phyloP scores from a whole-genome alignment of 176 grass and related monocot species.

The Oryza longistaminata region DNA sequence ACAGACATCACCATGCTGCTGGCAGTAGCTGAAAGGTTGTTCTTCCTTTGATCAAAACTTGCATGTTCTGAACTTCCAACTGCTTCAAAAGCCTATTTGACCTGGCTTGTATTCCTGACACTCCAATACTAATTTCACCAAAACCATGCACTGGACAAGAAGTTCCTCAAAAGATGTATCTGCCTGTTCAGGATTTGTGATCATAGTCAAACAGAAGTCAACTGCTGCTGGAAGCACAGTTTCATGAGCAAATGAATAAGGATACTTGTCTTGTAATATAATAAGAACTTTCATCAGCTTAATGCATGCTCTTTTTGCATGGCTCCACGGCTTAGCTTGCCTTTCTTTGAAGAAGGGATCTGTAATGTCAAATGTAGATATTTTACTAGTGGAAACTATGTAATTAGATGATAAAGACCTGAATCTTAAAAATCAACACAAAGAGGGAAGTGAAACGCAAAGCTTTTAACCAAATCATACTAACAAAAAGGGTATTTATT shows the following conservation, averaged over 20 bases:
- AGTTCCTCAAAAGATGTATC: conserved; percentile 75
- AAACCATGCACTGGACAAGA: conserved; percentile 92
- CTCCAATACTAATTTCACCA: conserved; percentile 78
- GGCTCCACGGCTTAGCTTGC: conserved; percentile 71
- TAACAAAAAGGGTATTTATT: too few relatives aligned
- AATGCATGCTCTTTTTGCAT: conserved; percentile 76
- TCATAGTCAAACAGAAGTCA: conserved; percentile 84
- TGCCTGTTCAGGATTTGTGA: conserved; percentile 75
- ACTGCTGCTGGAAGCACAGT: conserved; percentile 61
- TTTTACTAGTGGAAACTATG: conserved; percentile 15
- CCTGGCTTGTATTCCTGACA: conserved; percentile 85
- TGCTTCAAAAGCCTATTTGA: conserved; percentile 61
- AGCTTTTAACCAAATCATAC: too few relatives aligned
- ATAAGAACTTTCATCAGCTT: conserved; percentile 93
- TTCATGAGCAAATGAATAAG: conserved; percentile 85
- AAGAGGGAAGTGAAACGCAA: too few relatives aligned
- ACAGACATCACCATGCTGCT: conserved; percentile 66
- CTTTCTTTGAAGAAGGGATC: conserved; percentile 72
- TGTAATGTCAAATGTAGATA: conserved; percentile 38
- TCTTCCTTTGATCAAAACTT: conserved; percentile 82
- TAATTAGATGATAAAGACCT: too few relatives aligned
- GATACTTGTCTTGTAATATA: conserved; percentile 70
- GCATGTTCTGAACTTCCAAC: conserved; percentile 52
- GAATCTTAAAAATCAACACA: too few relatives aligned
- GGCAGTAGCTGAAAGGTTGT: conserved; percentile 64